A percentile compares a stretch with the other conserved stretches of the same genome.
phyloP scores from a whole-genome alignment of 2,329 filamentous ascomycete species.

The Cryphonectria carpinicola region DNA sequence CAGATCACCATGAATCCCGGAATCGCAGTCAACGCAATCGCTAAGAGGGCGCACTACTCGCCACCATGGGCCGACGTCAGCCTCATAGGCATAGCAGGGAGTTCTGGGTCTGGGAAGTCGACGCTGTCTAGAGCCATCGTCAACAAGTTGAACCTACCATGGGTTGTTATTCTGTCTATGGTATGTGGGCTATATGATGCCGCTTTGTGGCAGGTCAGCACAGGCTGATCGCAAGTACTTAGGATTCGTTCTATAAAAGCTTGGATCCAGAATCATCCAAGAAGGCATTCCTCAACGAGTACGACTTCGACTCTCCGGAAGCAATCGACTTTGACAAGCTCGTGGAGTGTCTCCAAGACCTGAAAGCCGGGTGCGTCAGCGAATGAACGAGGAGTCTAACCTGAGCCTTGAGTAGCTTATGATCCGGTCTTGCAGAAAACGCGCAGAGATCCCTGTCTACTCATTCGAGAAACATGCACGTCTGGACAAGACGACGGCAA shows the following conservation, averaged over 20 bases:
- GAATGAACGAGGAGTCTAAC: not conserved
- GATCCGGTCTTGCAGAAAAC: constrained; percentile 59
- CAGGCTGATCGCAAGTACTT: constrained; percentile 10
- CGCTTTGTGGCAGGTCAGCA: constrained; percentile 1
- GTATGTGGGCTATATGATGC: constrained; percentile 54
- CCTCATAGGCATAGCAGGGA: constrained; percentile 95
- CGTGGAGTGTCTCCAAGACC: constrained; percentile 75
- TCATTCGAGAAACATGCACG: constrained; percentile 92
- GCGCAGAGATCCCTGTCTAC: constrained; percentile 90
- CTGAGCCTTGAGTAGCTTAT: constrained; percentile 21
- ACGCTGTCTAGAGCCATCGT: constrained; percentile 93
- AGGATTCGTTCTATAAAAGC: constrained; percentile 98
- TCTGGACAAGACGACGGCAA: constrained; percentile 76
- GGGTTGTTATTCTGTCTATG: constrained; percentile 98
- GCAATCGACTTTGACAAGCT: constrained; percentile 94
- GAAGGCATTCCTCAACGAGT: constrained; percentile 86
- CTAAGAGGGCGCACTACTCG: constrained; percentile 74
- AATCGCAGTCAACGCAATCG: constrained; percentile 46
- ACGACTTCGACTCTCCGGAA: constrained; percentile 92
- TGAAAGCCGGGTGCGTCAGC: constrained; percentile 83
- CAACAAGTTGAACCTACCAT: constrained; percentile 85
- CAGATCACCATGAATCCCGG: constrained; percentile 29
- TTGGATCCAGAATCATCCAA: constrained; percentile 77
- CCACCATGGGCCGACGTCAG: constrained; percentile 96
- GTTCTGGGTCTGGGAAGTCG: constrained; percentile 93